These are phyloP conservation scores for Aspergillus sp. DNA, from an alignment of 2,329 filamentous ascomycete genomes.

Conservation along the genomic window DNA sequence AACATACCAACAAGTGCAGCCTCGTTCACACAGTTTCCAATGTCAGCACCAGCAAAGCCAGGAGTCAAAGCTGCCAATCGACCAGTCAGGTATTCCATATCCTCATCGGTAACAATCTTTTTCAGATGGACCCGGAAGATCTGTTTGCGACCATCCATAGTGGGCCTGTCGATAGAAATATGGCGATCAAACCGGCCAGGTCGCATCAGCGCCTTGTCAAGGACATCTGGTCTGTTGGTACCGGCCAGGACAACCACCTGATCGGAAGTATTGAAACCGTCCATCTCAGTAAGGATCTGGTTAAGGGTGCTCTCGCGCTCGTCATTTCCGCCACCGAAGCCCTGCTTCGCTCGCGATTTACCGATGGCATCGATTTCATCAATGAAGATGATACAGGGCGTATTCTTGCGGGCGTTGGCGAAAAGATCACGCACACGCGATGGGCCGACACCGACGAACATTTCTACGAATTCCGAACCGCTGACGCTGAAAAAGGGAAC, in stretches of 20 bases:
- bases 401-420: constrained; percentile 86
- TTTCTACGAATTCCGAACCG: constrained; percentile 97
- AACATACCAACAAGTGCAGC: constrained; percentile 83
- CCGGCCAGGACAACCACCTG: constrained; percentile 95
- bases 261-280: constrained; percentile 94
- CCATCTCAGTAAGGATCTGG: constrained; percentile 98
- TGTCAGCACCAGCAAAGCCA: constrained; percentile 94
- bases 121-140: constrained; percentile 92
- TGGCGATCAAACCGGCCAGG: constrained; percentile 95
- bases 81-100: constrained; percentile 78
- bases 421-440: constrained; percentile 93
- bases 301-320: constrained; percentile 95
- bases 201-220: constrained; percentile 93
- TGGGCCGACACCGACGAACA: constrained; percentile 98
- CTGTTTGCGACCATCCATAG: constrained; percentile 91
- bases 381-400: constrained; percentile 98
- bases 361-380: constrained; percentile 99
- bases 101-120: constrained; percentile 89
- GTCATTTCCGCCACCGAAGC: constrained; percentile 85
- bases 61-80: constrained; percentile 87
- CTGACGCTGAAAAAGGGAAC: constrained; percentile 98
- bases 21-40: constrained; percentile 97
- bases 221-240: constrained; percentile 88
- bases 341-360: constrained; percentile 74
- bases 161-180: constrained; percentile 88